These are phyloP conservation scores for Emericellopsis terricola DNA, from an alignment of 495 filamentous ascomycete genomes.

Conservation along the genomic window DNA sequence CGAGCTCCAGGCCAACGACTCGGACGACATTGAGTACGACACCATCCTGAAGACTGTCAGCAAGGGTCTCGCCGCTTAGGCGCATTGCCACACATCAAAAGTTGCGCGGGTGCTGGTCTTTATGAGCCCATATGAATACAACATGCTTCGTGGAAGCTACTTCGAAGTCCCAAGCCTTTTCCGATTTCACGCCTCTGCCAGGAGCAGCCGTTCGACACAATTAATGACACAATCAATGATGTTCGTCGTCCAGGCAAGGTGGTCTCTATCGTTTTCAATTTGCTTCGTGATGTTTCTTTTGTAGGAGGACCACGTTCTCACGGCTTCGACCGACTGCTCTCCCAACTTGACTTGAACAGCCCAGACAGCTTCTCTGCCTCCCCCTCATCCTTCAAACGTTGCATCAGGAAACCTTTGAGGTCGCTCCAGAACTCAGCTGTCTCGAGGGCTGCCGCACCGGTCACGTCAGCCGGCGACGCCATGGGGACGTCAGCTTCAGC, in stretches of 20 bases:
- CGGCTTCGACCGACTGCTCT: conserved; percentile 11
- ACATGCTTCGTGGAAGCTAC: too few relatives aligned
- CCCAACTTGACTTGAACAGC: conserved; percentile 58
- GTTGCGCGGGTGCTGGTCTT: too few relatives aligned
- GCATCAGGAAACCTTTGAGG: conserved; percentile 59
- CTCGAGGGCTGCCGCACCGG: conserved; percentile 38
- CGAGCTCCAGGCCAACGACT: conserved; percentile 88
- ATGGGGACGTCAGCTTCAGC: conserved; percentile 9
- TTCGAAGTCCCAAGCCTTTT: too few relatives aligned
- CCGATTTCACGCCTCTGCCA: too few relatives aligned
- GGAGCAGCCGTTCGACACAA: too few relatives aligned
- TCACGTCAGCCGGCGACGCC: conserved; percentile 28
- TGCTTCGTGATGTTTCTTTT: too few relatives aligned
- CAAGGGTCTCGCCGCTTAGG: conserved; percentile 42
- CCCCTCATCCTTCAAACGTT: conserved; percentile 55
- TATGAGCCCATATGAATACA: too few relatives aligned
- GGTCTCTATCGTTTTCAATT: too few relatives aligned
- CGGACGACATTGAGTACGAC: conserved; percentile 74
- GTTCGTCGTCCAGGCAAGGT: too few relatives aligned
- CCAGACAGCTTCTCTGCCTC: conserved; percentile 42
- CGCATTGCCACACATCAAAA: too few relatives aligned
- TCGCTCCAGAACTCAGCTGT: conserved; percentile 78
- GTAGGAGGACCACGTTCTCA: too few relatives aligned
- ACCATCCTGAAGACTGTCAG: conserved; percentile 59
- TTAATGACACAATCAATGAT: too few relatives aligned